phyloP scores from a whole-genome alignment of 2,329 filamentous ascomycete genomes.

The Colletotrichum godetiae region DNA sequence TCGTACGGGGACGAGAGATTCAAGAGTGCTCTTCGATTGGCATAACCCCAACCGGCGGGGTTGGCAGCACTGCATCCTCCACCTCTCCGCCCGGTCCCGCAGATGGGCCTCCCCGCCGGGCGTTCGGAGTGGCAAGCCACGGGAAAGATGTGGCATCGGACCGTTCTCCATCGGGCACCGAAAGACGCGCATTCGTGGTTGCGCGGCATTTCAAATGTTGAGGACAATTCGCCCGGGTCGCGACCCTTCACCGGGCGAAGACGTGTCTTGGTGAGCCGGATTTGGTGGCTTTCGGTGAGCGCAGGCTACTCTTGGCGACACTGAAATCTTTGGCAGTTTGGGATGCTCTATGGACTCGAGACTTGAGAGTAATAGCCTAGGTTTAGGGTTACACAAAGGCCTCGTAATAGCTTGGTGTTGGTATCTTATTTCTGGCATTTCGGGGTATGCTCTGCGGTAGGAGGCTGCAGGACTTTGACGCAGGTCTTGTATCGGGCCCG shows the following conservation, averaged over 20 bases:
- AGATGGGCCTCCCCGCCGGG: constrained; percentile 10
- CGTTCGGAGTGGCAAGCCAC: constrained; percentile 10
- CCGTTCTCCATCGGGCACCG: constrained; percentile 12
- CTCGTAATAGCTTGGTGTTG: neutral
- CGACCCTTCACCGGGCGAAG: constrained; percentile 14
- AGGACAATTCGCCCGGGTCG: neutral
- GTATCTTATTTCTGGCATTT: neutral
- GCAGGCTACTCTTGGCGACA: constrained; percentile 10
- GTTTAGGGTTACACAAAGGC: constrained; percentile 28
- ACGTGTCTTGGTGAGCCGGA: constrained; percentile 9
- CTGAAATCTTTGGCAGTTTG: neutral
- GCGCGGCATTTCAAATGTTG: neutral
- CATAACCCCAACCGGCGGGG: neutral
- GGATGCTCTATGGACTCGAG: neutral
- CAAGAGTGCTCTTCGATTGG: neutral
- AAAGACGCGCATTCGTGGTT: constrained; percentile 5
- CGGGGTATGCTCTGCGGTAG: neutral
- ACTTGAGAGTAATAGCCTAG: neutral
- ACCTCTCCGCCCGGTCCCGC: constrained; percentile 10
- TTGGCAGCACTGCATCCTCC: constrained; percentile 2
- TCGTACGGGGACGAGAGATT: neutral
- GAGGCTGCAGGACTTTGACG: constrained; percentile 18
- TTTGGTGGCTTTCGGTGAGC: constrained; percentile 5
- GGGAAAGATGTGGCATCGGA: constrained; percentile 10
- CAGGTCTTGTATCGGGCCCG: constrained; percentile 33